Conservation (phyloP, 345 rosid genomes). For the Punica granatum region DNA sequence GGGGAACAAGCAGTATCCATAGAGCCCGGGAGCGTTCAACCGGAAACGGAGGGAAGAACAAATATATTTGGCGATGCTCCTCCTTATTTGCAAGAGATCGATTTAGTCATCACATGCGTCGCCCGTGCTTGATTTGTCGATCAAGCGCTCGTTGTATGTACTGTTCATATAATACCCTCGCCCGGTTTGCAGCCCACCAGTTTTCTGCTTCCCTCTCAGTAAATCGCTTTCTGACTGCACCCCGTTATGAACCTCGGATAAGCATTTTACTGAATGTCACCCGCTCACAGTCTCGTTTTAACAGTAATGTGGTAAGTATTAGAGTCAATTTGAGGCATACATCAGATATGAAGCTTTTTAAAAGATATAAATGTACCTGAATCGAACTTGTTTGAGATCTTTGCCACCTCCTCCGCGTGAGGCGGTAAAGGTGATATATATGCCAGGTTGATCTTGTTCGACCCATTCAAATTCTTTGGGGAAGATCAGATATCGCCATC, state of each 20-base stretch:
- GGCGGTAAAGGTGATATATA: slow-evolving; percentile 57
- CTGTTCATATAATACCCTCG: slow-evolving; percentile 51
- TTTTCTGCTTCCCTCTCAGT: slow-evolving; percentile 74
- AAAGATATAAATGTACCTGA: slow-evolving; percentile 40
- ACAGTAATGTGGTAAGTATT: neutral
- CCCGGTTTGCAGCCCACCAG: slow-evolving; percentile 76
- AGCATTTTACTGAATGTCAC: neutral
- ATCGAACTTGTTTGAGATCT: slow-evolving; percentile 77
- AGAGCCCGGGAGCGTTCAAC: no score
- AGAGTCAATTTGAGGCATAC: neutral
- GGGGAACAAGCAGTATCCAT: no score
- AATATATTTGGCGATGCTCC: no score
- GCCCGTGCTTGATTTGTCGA: slow-evolving; percentile 39
- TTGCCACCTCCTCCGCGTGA: slow-evolving; percentile 51
- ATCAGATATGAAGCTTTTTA: neutral
- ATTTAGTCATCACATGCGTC: no score
- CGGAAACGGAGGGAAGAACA: no score
- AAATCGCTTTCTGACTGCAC: slow-evolving; percentile 62
- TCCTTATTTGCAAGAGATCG: no score
- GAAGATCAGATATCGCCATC: no score
- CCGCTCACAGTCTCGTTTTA: neutral
- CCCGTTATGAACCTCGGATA: neutral
- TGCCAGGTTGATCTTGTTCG: slow-evolving; percentile 74
- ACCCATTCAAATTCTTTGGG: slow-evolving; percentile 54
- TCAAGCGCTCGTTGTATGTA: slow-evolving; percentile 57